Evolutionary conservation across 345 rosid genomes (phyloP), one percentile per base, ranked within the genome.

Genomic region (Hypericum androsaemum): DNA sequence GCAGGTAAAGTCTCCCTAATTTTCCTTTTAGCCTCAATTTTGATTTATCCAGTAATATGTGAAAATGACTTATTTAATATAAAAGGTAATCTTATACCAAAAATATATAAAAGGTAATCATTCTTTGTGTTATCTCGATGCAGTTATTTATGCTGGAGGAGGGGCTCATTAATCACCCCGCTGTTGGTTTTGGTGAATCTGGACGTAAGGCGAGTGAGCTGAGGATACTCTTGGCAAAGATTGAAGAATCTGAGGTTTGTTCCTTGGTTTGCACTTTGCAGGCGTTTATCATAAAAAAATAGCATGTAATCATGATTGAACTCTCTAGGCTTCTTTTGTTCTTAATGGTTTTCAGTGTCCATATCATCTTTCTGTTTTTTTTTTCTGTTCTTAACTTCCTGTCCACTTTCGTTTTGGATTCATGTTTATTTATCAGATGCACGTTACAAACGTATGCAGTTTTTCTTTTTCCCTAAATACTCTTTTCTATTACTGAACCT

Each of bases 181-280:
- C 69, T 47, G 94, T 85, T 78, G 96, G 96, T 59, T 92, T 92
- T 66, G 82, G 83, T 60, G 98, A 92, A 78, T 83, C 88, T 58
- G 95, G 88, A 61, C 70, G 83, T 48, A 92, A 85, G 68, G 79
- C 69, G 8, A 83, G 67, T 48, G 95, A 83, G 59, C 71, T 92
- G 70, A 77, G 89, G 80, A 77, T 64, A 75, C 84, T 88, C 65
- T 65, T 92, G 79, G 83, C 81, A 49, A 88, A 83, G 73, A 83
- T 92, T 64, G 98, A 92, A 76, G 96, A 92, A 68, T 83, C 98
- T 62, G 98, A 92, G 96, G 98, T 92, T 59, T 37, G 39, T 32
- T 6, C 32, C 40, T 32, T 10, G 40, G 6, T 54, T 5, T 22
- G 2, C 32, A 22, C 3, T 54, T 5, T 22, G 2, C 32, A 22